Percentiles rank a stretch among this genome's conserved stretches.
Conservation (phyloP, 176 grass and related monocot species). For the Zizania latifolia region DNA sequence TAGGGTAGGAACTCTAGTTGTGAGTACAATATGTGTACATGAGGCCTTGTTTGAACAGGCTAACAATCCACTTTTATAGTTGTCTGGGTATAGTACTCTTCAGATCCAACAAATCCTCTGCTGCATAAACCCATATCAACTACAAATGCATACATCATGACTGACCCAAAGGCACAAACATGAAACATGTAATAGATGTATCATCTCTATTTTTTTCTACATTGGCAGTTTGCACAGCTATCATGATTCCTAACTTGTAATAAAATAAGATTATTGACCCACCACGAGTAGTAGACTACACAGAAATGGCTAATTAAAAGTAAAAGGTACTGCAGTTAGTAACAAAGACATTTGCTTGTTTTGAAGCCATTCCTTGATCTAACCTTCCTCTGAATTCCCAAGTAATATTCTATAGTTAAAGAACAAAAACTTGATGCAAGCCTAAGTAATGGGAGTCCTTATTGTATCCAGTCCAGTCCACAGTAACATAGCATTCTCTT, state of each 20-base stretch:
- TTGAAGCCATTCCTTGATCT: not conserved
- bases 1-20: not conserved
- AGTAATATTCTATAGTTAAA: not conserved
- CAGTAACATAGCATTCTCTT: slow-evolving; percentile 13
- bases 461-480: not conserved
- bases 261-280: not conserved
- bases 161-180: not conserved
- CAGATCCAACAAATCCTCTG: slow-evolving; percentile 11
- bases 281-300: not conserved
- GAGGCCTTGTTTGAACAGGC: not conserved
- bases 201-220: not conserved
- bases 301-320: slow-evolving; percentile 1
- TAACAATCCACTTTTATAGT: not conserved
- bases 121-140: not conserved
- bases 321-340: not conserved
- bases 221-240: not conserved
- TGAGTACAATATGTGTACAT: not conserved
- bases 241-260: not conserved
- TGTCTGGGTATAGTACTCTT: not conserved
- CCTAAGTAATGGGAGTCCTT: not conserved
- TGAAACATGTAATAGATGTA: not conserved
- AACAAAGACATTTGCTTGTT: not conserved
- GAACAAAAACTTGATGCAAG: not conserved
- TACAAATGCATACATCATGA: not conserved
- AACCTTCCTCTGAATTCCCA: not conserved